phyloP scores from a whole-genome alignment of 345 rosid genomes.

The Pseudoturritis turrita region DNA sequence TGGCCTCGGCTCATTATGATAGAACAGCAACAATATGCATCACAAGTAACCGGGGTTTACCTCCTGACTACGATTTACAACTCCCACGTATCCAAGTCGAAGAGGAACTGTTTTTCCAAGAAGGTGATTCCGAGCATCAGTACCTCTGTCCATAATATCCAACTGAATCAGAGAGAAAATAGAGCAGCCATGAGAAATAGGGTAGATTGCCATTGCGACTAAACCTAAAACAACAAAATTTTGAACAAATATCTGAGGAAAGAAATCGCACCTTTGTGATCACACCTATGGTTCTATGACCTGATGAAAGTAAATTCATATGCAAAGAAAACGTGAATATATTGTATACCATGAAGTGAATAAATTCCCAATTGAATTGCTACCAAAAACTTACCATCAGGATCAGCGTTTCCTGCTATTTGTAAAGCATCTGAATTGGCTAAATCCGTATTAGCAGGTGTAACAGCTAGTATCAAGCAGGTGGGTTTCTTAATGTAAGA shows the following conservation, averaged over 20 bases:
- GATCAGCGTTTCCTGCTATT: slow-evolving; percentile 90
- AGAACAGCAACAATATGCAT: not conserved
- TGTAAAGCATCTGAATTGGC: slow-evolving; percentile 97
- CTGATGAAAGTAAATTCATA: slow-evolving; percentile 34
- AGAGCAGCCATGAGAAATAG: slow-evolving; percentile 19
- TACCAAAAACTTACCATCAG: slow-evolving; percentile 57
- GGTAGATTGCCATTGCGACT: not conserved
- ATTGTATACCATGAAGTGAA: not conserved
- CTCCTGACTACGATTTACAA: slow-evolving; percentile 96
- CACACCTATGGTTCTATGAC: slow-evolving; percentile 83
- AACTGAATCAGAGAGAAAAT: slow-evolving; percentile 46
- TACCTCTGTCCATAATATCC: slow-evolving; percentile 99
- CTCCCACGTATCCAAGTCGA: slow-evolving; percentile 93
- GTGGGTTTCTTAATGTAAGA: slow-evolving; percentile 80
- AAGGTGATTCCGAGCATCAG: slow-evolving; percentile 82
- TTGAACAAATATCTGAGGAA: not conserved
- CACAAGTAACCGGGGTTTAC: slow-evolving; percentile 32
- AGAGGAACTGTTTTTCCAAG: slow-evolving; percentile 92
- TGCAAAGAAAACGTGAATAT: not conserved
- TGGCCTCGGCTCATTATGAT: not conserved
- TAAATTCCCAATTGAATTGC: not conserved
- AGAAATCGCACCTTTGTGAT: slow-evolving; percentile 67
- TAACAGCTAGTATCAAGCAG: slow-evolving; percentile 86
- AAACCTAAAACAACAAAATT: not conserved
- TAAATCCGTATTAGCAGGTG: slow-evolving; percentile 89